Percentiles rank a stretch among this genome's conserved stretches.
phyloP scores from a whole-genome alignment of 306 rosid species.

The Cucurbita ficifolia region DNA sequence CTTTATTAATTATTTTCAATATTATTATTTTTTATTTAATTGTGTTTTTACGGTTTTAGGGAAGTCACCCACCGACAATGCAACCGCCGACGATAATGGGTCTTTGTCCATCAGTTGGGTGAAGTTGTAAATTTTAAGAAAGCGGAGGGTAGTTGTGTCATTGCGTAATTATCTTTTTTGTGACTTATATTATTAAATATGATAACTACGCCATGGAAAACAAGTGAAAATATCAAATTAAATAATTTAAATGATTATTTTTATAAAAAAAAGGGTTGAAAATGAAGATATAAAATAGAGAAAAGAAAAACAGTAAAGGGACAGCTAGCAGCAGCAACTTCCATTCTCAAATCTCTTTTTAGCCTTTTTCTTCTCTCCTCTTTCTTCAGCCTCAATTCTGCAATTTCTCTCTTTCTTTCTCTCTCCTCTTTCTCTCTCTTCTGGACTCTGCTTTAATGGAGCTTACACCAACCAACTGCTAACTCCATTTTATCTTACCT shows the following conservation, averaged over 20 bases:
- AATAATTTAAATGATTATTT: too few relatives aligned
- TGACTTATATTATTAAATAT: not conserved
- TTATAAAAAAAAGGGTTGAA: not conserved
- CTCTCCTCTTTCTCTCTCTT: not conserved
- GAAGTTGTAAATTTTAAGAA: not conserved
- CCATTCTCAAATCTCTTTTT: not conserved
- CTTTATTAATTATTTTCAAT: not conserved
- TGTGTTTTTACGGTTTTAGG: not conserved
- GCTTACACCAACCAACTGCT: not conserved
- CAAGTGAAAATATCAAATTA: too few relatives aligned
- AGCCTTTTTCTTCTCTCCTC: not conserved
- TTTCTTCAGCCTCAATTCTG: not conserved
- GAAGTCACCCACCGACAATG: not conserved
- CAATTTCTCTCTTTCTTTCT: not conserved
- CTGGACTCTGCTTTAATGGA: not conserved
- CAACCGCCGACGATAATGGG: not conserved
- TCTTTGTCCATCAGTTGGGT: not conserved
- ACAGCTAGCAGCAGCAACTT: slow-evolving; percentile 29
- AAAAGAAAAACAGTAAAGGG: slow-evolving; percentile 4
- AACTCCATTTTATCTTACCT: not conserved
- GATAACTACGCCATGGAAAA: too few relatives aligned
- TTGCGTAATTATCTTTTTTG: too few relatives aligned
- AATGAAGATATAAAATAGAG: not conserved
- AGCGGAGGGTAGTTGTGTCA: not conserved
- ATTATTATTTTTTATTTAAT: not conserved